Evolutionary conservation across 345 rosid genomes (phyloP), one percentile per base, ranked within the genome.

Genomic region (Carallia brachiata): DNA sequence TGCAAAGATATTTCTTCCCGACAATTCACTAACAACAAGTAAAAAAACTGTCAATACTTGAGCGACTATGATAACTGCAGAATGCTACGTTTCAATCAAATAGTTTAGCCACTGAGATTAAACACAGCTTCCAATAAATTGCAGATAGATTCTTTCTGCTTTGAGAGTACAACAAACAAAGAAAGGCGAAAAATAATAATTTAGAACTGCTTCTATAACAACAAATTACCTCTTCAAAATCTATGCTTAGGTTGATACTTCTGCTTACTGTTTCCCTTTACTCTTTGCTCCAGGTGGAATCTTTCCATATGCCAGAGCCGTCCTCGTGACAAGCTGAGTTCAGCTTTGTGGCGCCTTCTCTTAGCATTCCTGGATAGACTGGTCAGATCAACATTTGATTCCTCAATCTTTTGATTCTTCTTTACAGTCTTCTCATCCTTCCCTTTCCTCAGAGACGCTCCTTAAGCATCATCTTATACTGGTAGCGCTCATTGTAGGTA

Each of bases 251-350:
- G 17, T 44, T 44, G 16, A 44, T 44, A 12, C 60, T 23, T 55
- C 30, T 23, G 32, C 15, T 8, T 30, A 56, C 3, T 56, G 60
- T 32, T 4, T 7, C 60, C 60, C 15, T 27, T 23, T 56, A 13
- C 15, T 27, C 60, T 56, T 56, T 28, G 82, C 73, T 53, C 77
- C 73, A 6, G 75, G 72, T 65, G 77, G 56, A 15, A 80, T 62
- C 84, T 87, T 85, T 19, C 89, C 89, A 75, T 93, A 91, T 2
- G 93, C 96, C 70, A 63, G 72, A 82, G 88, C 76, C 98, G 86
- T 5, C 78, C 73, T n/a, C 78, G 75, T 34, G 93, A 63, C 16
- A 85, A 79, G 68, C 82, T 91, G 62, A 78, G 80, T 75, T 85
- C 84, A 1, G 82, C 84, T 65, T 83, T 82, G 30, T 82, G 83